A percentile compares a stretch with the other conserved stretches of the same genome.
phyloP scores from a whole-genome alignment of 768 basidiomycete genomes.

The Trametes elegans region DNA sequence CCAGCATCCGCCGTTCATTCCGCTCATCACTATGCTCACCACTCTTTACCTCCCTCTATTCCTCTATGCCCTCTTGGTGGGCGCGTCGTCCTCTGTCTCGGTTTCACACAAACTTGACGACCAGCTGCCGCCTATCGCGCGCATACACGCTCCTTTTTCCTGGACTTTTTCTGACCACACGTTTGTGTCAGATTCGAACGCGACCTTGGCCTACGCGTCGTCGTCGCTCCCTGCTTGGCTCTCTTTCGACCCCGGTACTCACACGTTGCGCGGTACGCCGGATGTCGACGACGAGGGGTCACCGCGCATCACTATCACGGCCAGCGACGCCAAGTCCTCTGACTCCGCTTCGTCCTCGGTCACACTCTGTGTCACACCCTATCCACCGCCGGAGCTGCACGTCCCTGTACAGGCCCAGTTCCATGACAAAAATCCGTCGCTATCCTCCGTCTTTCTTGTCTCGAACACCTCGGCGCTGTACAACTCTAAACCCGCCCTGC shows the following conservation, averaged over 20 bases:
- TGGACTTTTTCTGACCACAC: constrained; percentile 71
- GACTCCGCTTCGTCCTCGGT: constrained; percentile 49
- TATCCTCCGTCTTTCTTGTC: constrained; percentile 76
- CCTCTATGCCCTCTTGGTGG: background rate
- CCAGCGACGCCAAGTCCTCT: constrained; percentile 48
- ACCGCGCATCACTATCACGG: constrained; percentile 59
- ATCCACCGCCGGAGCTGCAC: constrained; percentile 51
- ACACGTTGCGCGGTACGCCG: constrained; percentile 72
- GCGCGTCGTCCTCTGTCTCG: constrained; percentile 33
- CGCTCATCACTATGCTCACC: constrained; percentile 26
- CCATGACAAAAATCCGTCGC: constrained; percentile 51
- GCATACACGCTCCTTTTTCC: constrained; percentile 56
- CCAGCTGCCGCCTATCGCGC: constrained; percentile 80
- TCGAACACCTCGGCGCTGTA: constrained; percentile 56
- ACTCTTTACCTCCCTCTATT: constrained; percentile 17
- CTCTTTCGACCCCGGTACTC: constrained; percentile 57
- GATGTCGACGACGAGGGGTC: constrained; percentile 58
- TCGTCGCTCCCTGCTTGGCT: constrained; percentile 74
- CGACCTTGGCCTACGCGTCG: constrained; percentile 49
- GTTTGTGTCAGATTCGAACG: constrained; percentile 50
- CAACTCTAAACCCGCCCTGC: constrained; percentile 48
- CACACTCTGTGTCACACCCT: constrained; percentile 54
- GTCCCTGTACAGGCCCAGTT: constrained; percentile 61
- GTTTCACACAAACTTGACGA: constrained; percentile 60
- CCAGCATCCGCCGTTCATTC: constrained; percentile 1